Evolutionary conservation across 2,329 filamentous ascomycete genomes (phyloP).

Genomic region (Chrysoporthe puriensis): DNA sequence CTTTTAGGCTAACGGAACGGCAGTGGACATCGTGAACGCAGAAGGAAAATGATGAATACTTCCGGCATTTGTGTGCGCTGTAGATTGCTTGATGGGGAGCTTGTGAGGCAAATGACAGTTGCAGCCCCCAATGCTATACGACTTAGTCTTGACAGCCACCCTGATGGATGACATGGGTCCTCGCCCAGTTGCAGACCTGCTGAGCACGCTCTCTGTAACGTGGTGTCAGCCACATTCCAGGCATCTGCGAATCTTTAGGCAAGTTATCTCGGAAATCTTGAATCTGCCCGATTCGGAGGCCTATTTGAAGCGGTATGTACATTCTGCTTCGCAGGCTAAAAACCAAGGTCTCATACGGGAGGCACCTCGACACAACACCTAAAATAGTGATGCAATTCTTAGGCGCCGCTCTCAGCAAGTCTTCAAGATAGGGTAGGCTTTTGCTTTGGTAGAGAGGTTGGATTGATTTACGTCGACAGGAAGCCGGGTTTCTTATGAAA

Average conservation of each 20-base stretch:
- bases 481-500: too few species aligned
- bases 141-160: not conserved
- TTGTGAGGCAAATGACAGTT: not conserved
- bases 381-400: not conserved
- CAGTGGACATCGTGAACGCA: not conserved
- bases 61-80: not conserved
- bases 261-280: too few species aligned
- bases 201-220: not conserved
- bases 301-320: not conserved
- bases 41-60: not conserved
- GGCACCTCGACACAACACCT: not conserved
- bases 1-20: not conserved
- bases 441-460: too few species aligned
- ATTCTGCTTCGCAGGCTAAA: not conserved
- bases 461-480: too few species aligned
- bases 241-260: not conserved
- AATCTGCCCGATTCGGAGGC: not conserved
- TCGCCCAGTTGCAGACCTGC: not conserved
- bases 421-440: too few species aligned
- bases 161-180: not conserved
- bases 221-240: not conserved
- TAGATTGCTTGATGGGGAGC: not conserved
- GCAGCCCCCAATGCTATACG: not conserved
- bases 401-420: too few species aligned
- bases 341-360: not conserved